Base-by-base conservation (phyloP, 805 yeast species). In the Saccharomycopsis javanensis region DNA sequence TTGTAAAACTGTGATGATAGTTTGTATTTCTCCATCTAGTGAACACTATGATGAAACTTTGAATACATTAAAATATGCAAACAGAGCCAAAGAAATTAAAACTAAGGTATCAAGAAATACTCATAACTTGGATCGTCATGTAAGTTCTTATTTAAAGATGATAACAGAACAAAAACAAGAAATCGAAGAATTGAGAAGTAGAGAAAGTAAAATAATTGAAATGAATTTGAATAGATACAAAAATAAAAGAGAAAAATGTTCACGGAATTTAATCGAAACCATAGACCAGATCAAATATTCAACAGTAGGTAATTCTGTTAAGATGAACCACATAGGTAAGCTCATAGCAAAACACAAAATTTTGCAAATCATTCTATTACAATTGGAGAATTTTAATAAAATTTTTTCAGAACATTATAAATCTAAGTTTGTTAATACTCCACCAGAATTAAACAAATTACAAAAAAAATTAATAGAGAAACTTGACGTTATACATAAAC, bases 1-100 rank as follows among this genome's bases (percentile, higher is more conserved):
- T 67, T 92, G 98, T 70, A 86, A 87, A 67, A 92, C 98, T 0
- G 91, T 89, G 4, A 92, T 92, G 98, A 88, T 92, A 62, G 97
- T 90, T 1, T 92, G 98, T 70, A 79, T 92, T 2, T 85, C 95
- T 3, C 97, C 97, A 0, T 86, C 90, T 59, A 80, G 87, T 31
- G 77, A 75, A 50, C 97, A 92, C 69, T 90, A 89, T 68, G 98
- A 92, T 66, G 98, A 92, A 66, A 91, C 98, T 0, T 73, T 88
- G 55, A 92, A 92, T 68, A 88, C 97, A 0, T 76, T 92, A 60
- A 88, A 88, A 67, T 92, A 91, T 69, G 97, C 97, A 0, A 83
- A 89, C 67, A 74, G 97, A 46, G 97, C 97, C 15, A 90, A 90
- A 66, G 90, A 86, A 62, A 91, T 91, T 63, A 87, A 87, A 66